Evolutionary conservation across 1,284 basidiomycete species (phyloP).

Genomic region (Ceratobasidium papillatum): DNA sequence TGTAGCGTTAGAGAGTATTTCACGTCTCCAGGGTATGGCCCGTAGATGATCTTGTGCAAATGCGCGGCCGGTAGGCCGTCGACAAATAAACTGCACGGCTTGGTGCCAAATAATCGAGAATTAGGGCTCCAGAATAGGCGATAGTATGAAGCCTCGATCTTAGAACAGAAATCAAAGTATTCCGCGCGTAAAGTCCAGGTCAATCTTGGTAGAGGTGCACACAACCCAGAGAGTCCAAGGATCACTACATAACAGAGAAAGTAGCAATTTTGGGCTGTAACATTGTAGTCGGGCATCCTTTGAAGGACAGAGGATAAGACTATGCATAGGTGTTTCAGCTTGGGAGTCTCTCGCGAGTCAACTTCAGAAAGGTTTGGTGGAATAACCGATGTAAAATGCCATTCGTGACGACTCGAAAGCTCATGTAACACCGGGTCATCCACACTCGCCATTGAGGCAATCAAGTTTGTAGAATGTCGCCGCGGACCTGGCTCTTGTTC

Average conservation of each 20-base stretch:
- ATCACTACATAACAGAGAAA: neutral
- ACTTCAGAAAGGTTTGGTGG: neutral
- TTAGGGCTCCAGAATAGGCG: neutral
- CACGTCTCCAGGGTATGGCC: no score
- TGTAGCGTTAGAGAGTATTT: no score
- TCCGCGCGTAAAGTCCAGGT: neutral
- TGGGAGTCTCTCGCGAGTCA: neutral
- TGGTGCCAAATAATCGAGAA: neutral
- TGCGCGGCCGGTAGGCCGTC: neutral
- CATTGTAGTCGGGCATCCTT: neutral
- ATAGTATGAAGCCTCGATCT: neutral
- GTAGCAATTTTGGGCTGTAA: neutral
- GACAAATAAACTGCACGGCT: neutral
- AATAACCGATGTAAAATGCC: neutral
- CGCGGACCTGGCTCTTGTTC: no score
- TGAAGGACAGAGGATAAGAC: neutral
- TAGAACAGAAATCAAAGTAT: neutral
- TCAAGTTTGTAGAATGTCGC: no score
- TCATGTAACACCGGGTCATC: neutral
- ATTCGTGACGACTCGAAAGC: neutral
- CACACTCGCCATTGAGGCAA: neutral
- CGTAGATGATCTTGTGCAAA: neutral
- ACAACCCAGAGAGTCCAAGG: neutral
- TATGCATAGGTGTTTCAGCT: neutral
- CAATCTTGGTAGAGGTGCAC: neutral